Percentiles rank a stretch among this genome's conserved stretches.
These are phyloP conservation scores for Cercospora brassicicola DNA, from an alignment of 2,329 filamentous ascomycete genomes.

Conservation along the genomic window DNA sequence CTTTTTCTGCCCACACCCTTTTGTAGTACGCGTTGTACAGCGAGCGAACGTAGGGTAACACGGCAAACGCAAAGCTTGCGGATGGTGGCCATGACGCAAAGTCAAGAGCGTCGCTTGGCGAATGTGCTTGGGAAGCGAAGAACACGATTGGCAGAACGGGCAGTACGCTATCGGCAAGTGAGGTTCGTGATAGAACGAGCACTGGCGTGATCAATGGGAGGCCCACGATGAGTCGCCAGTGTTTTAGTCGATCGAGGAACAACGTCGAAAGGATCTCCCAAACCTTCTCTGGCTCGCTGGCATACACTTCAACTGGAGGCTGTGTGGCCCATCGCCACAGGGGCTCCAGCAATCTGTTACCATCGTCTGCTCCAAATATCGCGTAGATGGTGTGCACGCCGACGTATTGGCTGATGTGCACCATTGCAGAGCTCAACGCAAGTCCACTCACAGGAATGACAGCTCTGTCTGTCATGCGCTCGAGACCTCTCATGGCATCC, in stretches of 20 bases:
- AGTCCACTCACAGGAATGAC: conserved; percentile 65
- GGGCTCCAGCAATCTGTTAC: conserved; percentile 54
- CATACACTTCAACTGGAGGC: conserved; percentile 30
- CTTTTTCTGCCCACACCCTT: conserved; percentile 57
- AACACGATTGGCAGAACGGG: conserved; percentile 64
- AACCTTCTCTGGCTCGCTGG: conserved; percentile 16
- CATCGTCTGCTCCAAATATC: conserved; percentile 65
- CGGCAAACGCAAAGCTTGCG: conserved; percentile 64
- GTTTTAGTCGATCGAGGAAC: conserved; percentile 36
- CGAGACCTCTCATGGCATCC: conserved; percentile 61
- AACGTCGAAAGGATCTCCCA: conserved; percentile 20
- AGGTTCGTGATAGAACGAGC: conserved; percentile 66
- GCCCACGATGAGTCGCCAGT: conserved; percentile 58
- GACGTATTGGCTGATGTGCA: conserved; percentile 41
- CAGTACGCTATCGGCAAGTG: conserved; percentile 62
- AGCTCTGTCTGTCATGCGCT: conserved; percentile 58
- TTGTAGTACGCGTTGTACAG: conserved; percentile 65
- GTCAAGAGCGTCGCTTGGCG: conserved; percentile 47
- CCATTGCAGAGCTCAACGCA: conserved; percentile 44
- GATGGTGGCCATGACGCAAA: conserved; percentile 65
- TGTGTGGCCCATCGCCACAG: conserved; percentile 31
- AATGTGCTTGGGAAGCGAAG: conserved; percentile 56
- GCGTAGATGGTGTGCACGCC: conserved; percentile 64
- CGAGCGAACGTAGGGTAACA: conserved; percentile 64
- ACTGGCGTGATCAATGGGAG: conserved; percentile 67